phyloP scores from a whole-genome alignment of 1,139 yeast genomes.

The Ogataea hybrid region DNA sequence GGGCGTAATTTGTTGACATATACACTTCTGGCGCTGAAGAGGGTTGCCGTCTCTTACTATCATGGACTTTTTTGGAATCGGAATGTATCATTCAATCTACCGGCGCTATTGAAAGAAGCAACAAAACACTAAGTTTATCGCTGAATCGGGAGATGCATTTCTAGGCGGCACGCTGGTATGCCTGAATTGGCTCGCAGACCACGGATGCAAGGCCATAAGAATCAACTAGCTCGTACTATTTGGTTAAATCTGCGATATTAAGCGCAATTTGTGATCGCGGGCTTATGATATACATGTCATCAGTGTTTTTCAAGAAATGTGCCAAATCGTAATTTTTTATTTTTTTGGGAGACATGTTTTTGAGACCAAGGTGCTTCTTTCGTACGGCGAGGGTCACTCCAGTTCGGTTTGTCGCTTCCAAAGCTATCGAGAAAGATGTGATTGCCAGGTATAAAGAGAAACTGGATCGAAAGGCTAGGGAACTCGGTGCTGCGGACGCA shows the following conservation, averaged over 20 bases:
- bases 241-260: no score
- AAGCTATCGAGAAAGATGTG: conserved; percentile 38
- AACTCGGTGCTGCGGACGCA: conserved; percentile 46
- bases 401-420: conserved; percentile 34
- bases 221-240: no score
- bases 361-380: conserved; percentile 1
- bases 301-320: neutral
- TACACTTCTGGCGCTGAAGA: neutral
- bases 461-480: conserved; percentile 48
- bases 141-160: conserved; percentile 1
- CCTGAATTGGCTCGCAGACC: no score
- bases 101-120: neutral
- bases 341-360: conserved; percentile 1
- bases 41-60: neutral
- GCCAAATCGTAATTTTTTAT: neutral
- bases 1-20: neutral
- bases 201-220: no score
- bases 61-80: no score
- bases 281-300: no score
- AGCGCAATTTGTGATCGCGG: no score
- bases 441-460: conserved; percentile 39
- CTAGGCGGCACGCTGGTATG: no score
- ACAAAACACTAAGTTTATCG: conserved; percentile 1
- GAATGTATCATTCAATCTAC: no score
- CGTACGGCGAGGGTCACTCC: conserved; percentile 3